Percentiles rank a stretch among this genome's conserved stretches.
Evolutionary conservation across 2,329 filamentous ascomycete species (phyloP).

Genomic region (Mycosphaerelloides madeirae): DNA sequence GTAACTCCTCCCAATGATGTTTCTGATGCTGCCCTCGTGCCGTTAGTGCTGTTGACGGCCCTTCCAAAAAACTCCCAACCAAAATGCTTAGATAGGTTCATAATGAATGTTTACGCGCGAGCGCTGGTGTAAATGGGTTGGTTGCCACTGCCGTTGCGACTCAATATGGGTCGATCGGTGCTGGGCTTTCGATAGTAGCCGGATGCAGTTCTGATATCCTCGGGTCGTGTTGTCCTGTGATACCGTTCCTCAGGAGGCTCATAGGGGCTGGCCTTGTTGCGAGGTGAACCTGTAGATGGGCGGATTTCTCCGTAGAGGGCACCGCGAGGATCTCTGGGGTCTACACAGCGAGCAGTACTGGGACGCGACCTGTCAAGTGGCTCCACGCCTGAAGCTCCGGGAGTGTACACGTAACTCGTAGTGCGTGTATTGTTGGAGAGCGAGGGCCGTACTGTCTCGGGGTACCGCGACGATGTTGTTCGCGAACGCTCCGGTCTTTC

Average conservation of each 20-base stretch:
- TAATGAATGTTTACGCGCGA: constrained; percentile 8
- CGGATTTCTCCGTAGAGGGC: constrained; percentile 23
- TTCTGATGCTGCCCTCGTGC: constrained; percentile 1
- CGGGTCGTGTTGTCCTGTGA: constrained; percentile 28
- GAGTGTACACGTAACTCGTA: constrained; percentile 26
- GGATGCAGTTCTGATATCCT: constrained; percentile 35
- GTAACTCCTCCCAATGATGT: not conserved
- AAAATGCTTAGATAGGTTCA: not conserved
- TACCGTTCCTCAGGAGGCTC: constrained; percentile 30
- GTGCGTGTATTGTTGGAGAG: constrained; percentile 22
- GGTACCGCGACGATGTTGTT: constrained; percentile 22
- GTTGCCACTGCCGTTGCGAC: constrained; percentile 12
- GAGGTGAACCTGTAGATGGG: constrained; percentile 20
- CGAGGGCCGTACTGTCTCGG: constrained; percentile 14
- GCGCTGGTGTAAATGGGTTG: constrained; percentile 3
- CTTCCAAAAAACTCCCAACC: constrained; percentile 1
- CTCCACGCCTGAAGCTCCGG: constrained; percentile 18
- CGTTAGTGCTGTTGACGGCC: constrained; percentile 7
- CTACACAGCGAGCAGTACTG: constrained; percentile 8
- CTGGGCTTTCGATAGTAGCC: constrained; percentile 18
- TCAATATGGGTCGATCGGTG: constrained; percentile 15
- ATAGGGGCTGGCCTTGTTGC: constrained; percentile 33
- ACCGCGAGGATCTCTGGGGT: constrained; percentile 9
- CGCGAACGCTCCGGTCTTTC: constrained; percentile 8
- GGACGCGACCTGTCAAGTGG: constrained; percentile 13